These are phyloP conservation scores for Yamadazyma dendronema DNA, from an alignment of 1,139 yeast species.

Conservation along the genomic window DNA sequence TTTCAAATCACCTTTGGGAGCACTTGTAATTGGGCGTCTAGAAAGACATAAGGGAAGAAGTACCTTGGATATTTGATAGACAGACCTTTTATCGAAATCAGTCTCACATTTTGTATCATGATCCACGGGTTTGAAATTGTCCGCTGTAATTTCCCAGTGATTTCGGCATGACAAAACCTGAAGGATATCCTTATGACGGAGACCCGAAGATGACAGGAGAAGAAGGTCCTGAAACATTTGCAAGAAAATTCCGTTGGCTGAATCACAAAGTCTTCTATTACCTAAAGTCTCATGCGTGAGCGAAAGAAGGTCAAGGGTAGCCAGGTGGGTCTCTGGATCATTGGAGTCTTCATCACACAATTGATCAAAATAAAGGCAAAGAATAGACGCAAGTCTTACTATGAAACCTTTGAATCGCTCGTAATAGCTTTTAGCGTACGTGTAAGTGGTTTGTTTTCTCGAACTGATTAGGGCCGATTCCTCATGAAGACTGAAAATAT, in stretches of 20 bases:
- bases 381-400: slow-evolving; percentile 38
- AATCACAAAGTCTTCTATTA: slow-evolving; percentile 62
- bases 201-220: slow-evolving; percentile 37
- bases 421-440: slow-evolving; percentile 29
- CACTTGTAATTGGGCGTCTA: slow-evolving; percentile 56
- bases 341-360: slow-evolving; percentile 1
- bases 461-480: slow-evolving; percentile 46
- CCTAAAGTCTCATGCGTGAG: slow-evolving; percentile 77
- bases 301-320: slow-evolving; percentile 42
- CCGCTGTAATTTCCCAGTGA: slow-evolving; percentile 62
- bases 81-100: slow-evolving; percentile 38
- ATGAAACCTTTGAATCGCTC: slow-evolving; percentile 53
- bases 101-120: slow-evolving; percentile 57
- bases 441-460: slow-evolving; percentile 27
- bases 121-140: slow-evolving; percentile 59
- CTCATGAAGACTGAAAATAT: slow-evolving; percentile 47
- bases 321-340: not conserved
- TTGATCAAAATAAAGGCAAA: slow-evolving; percentile 32
- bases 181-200: slow-evolving; percentile 52
- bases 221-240: slow-evolving; percentile 57
- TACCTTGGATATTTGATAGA: slow-evolving; percentile 57
- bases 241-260: slow-evolving; percentile 62
- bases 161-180: slow-evolving; percentile 80
- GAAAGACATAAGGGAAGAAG: slow-evolving; percentile 62
- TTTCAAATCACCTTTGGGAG: slow-evolving; percentile 69